These are phyloP conservation scores for Colletotrichum sp. DNA, from an alignment of 2,329 filamentous ascomycete species.

Conservation along the genomic window DNA sequence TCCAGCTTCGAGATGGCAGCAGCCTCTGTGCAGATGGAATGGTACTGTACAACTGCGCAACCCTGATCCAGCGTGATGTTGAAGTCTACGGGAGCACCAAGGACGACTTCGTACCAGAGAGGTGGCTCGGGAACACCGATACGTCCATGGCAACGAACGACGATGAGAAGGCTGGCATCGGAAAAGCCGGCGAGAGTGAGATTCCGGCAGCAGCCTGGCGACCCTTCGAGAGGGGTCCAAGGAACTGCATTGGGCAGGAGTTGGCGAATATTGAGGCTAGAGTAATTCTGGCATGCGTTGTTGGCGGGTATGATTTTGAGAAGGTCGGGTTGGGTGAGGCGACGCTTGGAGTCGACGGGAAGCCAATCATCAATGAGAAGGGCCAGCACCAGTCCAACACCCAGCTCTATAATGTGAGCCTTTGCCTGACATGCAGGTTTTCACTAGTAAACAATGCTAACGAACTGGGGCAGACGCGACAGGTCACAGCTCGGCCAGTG, in stretches of 20 bases:
- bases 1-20: constrained; percentile 31
- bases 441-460: background rate
- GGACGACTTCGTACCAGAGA: constrained; percentile 42
- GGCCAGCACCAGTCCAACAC: constrained; percentile 18
- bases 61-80: constrained; percentile 38
- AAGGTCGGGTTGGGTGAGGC: constrained; percentile 23
- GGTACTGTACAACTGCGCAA: constrained; percentile 37
- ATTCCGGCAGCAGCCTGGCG: constrained; percentile 48
- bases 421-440: background rate
- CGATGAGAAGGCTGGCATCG: constrained; percentile 1
- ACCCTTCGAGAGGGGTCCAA: constrained; percentile 57
- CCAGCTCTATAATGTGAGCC: constrained; percentile 21
- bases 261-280: constrained; percentile 59
- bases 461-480: constrained; percentile 5
- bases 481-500: constrained; percentile 22
- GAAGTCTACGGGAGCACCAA: constrained; percentile 38
- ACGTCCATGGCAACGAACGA: constrained; percentile 26
- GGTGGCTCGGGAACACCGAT: constrained; percentile 38
- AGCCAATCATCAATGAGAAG: constrained; percentile 18
- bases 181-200: background rate
- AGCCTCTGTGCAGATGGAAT: constrained; percentile 35
- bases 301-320: constrained; percentile 22
- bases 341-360: constrained; percentile 12
- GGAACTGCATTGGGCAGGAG: constrained; percentile 62
- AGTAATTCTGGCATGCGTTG: constrained; percentile 44